Evolutionary conservation across 306 rosid genomes (phyloP).

Genomic region (Cyclanthera cordifolia): DNA sequence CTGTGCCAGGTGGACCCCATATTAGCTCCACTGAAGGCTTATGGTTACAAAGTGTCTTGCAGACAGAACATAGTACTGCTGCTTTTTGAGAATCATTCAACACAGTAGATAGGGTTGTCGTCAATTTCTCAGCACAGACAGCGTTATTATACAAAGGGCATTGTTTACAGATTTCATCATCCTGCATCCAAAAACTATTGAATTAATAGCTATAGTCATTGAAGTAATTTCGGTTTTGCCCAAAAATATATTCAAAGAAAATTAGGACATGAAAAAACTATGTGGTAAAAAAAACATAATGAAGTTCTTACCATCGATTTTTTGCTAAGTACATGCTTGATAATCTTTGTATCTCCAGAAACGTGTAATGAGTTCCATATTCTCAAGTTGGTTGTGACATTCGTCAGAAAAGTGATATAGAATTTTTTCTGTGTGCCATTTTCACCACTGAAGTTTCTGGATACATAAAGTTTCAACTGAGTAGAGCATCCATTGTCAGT

Average conservation of each 20-base stretch:
- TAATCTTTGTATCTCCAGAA: constrained; percentile 17
- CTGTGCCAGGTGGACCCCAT: constrained; percentile 91
- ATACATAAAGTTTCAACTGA: constrained; percentile 25
- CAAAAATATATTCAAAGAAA: not conserved
- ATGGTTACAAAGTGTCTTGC: constrained; percentile 24
- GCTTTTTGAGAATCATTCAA: constrained; percentile 44
- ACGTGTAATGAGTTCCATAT: constrained; percentile 51
- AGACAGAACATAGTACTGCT: constrained; percentile 41
- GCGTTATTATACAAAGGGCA: constrained; percentile 15
- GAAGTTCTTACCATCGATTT: constrained; percentile 25
- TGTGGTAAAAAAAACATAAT: not conserved
- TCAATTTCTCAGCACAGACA: constrained; percentile 12
- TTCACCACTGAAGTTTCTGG: constrained; percentile 24
- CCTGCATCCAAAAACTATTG: constrained; percentile 18
- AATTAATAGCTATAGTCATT: not conserved
- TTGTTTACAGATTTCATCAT: constrained; percentile 24
- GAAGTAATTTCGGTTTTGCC: not conserved
- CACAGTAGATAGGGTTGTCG: constrained; percentile 17
- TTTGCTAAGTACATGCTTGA: constrained; percentile 21
- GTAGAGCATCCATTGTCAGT: constrained; percentile 16
- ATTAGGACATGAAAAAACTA: not conserved
- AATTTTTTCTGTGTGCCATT: constrained; percentile 16
- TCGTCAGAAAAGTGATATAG: constrained; percentile 35
- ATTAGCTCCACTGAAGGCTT: constrained; percentile 45
- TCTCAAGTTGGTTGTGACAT: constrained; percentile 34